Percentiles rank a stretch among this genome's conserved stretches.
phyloP scores from a whole-genome alignment of 495 filamentous ascomycete genomes.

The Aspergillus sclerotiicarbonarius region DNA sequence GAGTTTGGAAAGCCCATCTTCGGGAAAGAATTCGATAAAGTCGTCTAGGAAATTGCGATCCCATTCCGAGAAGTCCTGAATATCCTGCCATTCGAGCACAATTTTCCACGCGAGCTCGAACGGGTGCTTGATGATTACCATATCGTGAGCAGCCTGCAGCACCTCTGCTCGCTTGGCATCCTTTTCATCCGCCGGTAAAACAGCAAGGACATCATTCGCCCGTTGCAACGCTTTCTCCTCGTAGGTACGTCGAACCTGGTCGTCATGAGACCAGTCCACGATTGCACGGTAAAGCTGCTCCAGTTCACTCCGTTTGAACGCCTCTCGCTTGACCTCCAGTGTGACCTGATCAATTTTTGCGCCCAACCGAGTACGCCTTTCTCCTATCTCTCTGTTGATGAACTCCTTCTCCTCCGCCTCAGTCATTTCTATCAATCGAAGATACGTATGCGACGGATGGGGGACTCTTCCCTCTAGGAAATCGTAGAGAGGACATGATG shows the following conservation, averaged over 20 bases:
- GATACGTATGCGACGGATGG: slow-evolving; percentile 77
- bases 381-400: slow-evolving; percentile 88
- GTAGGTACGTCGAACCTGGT: slow-evolving; percentile 75
- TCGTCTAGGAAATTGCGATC: slow-evolving; percentile 73
- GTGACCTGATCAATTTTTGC: slow-evolving; percentile 80
- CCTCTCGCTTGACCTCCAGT: slow-evolving; percentile 81
- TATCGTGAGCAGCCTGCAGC: slow-evolving; percentile 71
- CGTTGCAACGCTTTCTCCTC: slow-evolving; percentile 89
- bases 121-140: slow-evolving; percentile 94
- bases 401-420: slow-evolving; percentile 85
- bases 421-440: slow-evolving; percentile 76
- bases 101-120: slow-evolving; percentile 90
- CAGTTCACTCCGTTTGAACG: slow-evolving; percentile 66
- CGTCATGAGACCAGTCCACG: slow-evolving; percentile 86
- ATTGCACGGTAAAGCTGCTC: slow-evolving; percentile 75
- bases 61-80: slow-evolving; percentile 65
- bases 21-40: slow-evolving; percentile 80
- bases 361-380: slow-evolving; percentile 83
- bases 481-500: slow-evolving; percentile 71
- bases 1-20: slow-evolving; percentile 75
- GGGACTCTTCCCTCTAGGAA: slow-evolving; percentile 83
- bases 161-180: slow-evolving; percentile 65
- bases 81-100: slow-evolving; percentile 83
- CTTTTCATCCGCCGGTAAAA: slow-evolving; percentile 65
- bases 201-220: slow-evolving; percentile 70